Evolutionary conservation across 768 basidiomycete genomes (phyloP), one percentile per base, ranked within the genome.

Genomic region (Amanita exitialis): DNA sequence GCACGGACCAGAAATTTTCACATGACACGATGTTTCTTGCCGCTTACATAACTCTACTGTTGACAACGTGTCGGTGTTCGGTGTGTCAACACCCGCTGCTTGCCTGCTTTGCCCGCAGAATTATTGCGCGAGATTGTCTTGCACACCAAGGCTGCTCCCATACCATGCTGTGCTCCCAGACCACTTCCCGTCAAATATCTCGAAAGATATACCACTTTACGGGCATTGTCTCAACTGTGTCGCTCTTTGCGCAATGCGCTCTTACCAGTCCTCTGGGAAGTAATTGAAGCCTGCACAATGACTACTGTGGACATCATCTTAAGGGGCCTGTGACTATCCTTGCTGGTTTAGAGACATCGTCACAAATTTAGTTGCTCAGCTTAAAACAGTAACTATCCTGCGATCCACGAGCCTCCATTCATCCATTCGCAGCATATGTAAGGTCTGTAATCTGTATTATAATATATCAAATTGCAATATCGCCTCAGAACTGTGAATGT

Each of bases 361-460:
- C 0, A 55, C 43, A 2, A 51, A 59, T 21, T 49, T 61, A 18
- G 36, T 57, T 12, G 30, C 51, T 10, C 56, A 65, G 39, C 51
- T 61, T 1, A 62, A 65, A 48, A 59, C 58, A 36, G 59, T 61
- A 8, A 63, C 62, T 0, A 44, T n/a, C n/a, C n/a, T n/a, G n/a
- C n/a, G n/a, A n/a, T 61, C 7, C 58, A 59, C 8, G 54, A 60
- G 30, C 60, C 61, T 8, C 45, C 50, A 5, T 54, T 62, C 1
- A 57, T 8, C 45, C 50, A 5, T 54, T 62, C 1, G 58, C 59
- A 2, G 15, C 46, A 27, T 47, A 59, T 37, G 63, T 64, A 18
- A 56, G 42, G 60, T 59, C 45, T 8, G 21, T 38, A 18, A 32
- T 51, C 7, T 4, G 15, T 8, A 16, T 13, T 18, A n/a, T 28